Percentiles rank a stretch among this genome's conserved stretches.
Evolutionary conservation across 192 early-diverging fungal species (phyloP).

Genomic region (Spinellus fusiger): DNA sequence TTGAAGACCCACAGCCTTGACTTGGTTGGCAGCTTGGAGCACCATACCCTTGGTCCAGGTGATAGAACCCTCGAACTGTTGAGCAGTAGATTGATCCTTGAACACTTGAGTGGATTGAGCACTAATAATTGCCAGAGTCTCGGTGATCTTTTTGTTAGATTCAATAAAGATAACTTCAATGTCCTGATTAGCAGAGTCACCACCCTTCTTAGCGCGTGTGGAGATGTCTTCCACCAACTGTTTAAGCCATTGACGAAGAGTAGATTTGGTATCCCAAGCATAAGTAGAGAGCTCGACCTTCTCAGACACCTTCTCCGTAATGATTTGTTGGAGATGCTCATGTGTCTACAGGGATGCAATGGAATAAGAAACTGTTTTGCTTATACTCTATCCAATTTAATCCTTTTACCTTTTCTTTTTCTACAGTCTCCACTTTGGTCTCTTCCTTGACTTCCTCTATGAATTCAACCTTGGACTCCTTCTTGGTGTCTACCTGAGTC

Average conservation of each 20-base stretch:
- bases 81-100: neutral
- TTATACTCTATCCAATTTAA: too few relatives aligned
- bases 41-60: conserved; percentile 6
- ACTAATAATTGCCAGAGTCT: neutral
- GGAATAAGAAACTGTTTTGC: too few relatives aligned
- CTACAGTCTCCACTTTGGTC: neutral
- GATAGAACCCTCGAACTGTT: conserved; percentile 3
- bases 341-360: too few relatives aligned
- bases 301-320: neutral
- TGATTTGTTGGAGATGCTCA: neutral
- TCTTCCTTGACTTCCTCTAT: too few relatives aligned
- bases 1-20: conserved; percentile 8
- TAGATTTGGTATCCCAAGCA: conserved; percentile 2
- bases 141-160: neutral
- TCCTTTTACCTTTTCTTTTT: too few relatives aligned
- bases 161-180: conserved; percentile 8
- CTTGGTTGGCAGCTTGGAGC: conserved; percentile 8
- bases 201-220: conserved; percentile 15
- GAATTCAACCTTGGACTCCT: conserved; percentile 1
- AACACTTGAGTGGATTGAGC: neutral
- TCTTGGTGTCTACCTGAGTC: neutral
- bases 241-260: conserved; percentile 8
- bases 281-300: neutral
- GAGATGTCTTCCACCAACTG: conserved; percentile 8
- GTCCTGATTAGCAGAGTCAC: neutral